phyloP scores from a whole-genome alignment of 225 moss, liverwort and hornwort species.

The Pleurozium schreberi region DNA sequence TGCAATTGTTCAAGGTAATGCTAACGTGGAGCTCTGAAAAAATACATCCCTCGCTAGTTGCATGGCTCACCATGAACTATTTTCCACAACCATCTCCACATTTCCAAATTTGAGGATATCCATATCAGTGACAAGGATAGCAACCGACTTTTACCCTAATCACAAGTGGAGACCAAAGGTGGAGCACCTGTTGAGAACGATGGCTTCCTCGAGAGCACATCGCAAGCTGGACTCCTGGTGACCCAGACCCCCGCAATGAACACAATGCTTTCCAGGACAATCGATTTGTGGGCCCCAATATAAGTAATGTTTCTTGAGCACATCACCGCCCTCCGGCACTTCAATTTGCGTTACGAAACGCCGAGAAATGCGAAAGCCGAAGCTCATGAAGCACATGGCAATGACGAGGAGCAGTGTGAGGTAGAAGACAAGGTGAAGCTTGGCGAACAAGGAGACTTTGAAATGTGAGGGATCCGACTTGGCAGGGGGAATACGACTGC shows the following conservation, averaged over 20 bases:
- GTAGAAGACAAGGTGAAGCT: background rate
- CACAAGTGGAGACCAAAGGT: background rate
- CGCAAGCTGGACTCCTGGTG: conserved; percentile 63
- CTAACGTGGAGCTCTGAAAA: background rate
- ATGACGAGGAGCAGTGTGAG: background rate
- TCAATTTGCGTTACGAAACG: background rate
- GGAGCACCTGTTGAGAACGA: conserved; percentile 37
- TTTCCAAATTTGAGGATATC: background rate
- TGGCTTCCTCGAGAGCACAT: conserved; percentile 51
- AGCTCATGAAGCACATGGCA: conserved; percentile 5
- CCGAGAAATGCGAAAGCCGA: background rate
- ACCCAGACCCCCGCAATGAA: conserved; percentile 43
- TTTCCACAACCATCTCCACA: background rate
- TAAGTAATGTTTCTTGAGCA: conserved; percentile 12
- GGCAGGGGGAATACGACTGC: background rate
- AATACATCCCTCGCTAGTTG: too few relatives aligned
- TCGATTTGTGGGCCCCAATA: conserved; percentile 41
- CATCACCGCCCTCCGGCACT: background rate
- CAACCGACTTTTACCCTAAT: background rate
- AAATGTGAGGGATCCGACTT: background rate
- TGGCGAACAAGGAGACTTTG: background rate
- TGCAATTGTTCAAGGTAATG: background rate
- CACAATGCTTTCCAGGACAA: conserved; percentile 44
- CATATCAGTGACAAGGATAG: background rate
- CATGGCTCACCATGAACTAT: too few relatives aligned